Evolutionary conservation across 106 monocot species (phyloP), one percentile per base, ranked within the genome.

Genomic region (Cymbidium sinense): DNA sequence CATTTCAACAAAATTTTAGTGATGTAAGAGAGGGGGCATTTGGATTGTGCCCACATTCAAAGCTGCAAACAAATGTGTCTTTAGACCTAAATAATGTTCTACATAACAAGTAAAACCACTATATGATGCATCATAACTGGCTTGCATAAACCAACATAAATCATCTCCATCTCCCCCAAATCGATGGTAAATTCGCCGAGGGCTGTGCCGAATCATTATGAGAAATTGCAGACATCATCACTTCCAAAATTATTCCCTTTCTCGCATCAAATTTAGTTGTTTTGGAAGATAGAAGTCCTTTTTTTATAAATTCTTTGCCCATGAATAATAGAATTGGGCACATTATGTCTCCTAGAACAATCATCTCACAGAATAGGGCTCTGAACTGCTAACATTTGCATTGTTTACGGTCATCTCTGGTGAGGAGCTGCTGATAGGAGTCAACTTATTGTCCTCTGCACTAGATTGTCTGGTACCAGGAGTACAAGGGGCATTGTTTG

Each of bases 351-450:
- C 5, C 21, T 1, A 8, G 58, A 58, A 58, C 7, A 7, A 58
- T 85, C 75, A 85, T 85, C 85, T 74, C 7, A 85, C 85, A 9
- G 81, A 70, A 79, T 70, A 85, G 3, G 82, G 81, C 64, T 85
- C 82, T 43, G 85, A 85, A 51, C 73, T 77, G 62, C 76, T 39
- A 72, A 34, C 39, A 43, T 78, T 77, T 27, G 35, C 43, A 28
- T 43, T 74, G 31, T 77, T 78, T 15, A 54, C 58, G 20, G 55
- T 52, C 15, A 64, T 75, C 67, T 81, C 78, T 4, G 37, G 76
- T 5, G 76, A 72, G n/a, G 76, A 70, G 70, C 61, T 76, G 76
- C 75, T 36, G 70, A 62, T 51, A 21, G 83, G 65, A 23, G 76
- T 28, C 54, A 70, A 21, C 36, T 34, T 35, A 34, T 64, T 34